phyloP scores from a whole-genome alignment of 2,329 filamentous ascomycete genomes.

The Fusarium tupiense region DNA sequence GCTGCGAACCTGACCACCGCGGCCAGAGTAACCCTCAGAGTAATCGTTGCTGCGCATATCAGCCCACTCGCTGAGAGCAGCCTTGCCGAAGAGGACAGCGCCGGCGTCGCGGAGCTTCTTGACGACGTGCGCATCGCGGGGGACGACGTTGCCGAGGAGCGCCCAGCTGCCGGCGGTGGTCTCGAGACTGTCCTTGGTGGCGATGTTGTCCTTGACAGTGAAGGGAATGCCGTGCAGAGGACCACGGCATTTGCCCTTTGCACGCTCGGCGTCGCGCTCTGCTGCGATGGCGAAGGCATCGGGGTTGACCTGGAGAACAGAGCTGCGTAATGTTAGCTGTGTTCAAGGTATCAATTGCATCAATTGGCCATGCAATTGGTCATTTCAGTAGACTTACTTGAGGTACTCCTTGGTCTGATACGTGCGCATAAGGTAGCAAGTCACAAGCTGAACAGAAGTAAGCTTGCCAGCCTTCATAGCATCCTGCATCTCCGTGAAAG shows the following conservation, averaged over 20 bases:
- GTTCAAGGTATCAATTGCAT: not conserved
- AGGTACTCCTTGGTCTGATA: slow-evolving; percentile 72
- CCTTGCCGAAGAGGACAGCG: slow-evolving; percentile 76
- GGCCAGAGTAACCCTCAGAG: slow-evolving; percentile 72
- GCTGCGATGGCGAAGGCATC: slow-evolving; percentile 71
- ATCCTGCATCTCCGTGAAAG: slow-evolving; percentile 72
- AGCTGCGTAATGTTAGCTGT: slow-evolving; percentile 46
- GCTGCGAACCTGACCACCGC: slow-evolving; percentile 71
- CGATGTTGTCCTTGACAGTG: slow-evolving; percentile 72
- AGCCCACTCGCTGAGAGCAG: slow-evolving; percentile 78
- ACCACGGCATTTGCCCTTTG: slow-evolving; percentile 64
- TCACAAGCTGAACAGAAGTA: slow-evolving; percentile 65
- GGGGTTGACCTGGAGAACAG: slow-evolving; percentile 74
- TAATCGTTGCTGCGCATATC: slow-evolving; percentile 75
- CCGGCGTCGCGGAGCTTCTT: slow-evolving; percentile 69
- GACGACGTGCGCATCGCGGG: slow-evolving; percentile 74
- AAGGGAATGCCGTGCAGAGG: slow-evolving; percentile 81
- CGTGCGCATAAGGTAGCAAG: slow-evolving; percentile 70
- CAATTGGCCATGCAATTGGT: not conserved
- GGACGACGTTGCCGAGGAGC: slow-evolving; percentile 71
- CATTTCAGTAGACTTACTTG: slow-evolving; percentile 56
- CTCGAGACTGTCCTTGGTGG: slow-evolving; percentile 81
- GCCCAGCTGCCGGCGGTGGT: slow-evolving; percentile 78
- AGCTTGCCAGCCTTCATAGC: slow-evolving; percentile 64
- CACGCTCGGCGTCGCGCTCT: slow-evolving; percentile 68